Conservation (phyloP, 306 rosid genomes). For the Cucumis cinereus region DNA sequence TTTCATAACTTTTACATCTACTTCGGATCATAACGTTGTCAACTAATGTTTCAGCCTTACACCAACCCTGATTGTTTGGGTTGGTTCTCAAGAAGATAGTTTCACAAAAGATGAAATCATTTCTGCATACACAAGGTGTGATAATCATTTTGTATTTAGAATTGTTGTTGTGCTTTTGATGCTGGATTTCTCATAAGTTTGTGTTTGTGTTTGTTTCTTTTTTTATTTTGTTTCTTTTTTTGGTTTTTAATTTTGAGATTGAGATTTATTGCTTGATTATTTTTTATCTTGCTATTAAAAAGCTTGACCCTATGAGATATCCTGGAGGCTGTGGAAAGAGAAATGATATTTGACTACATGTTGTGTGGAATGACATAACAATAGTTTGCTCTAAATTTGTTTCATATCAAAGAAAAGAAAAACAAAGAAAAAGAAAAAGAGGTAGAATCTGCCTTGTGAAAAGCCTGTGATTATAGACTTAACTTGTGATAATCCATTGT, state of each 20-base stretch:
- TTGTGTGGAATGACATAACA: background rate
- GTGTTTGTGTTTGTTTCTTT: background rate
- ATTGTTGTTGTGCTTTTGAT: background rate
- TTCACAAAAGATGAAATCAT: slow-evolving; percentile 95
- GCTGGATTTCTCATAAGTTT: background rate
- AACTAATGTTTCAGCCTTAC: slow-evolving; percentile 63
- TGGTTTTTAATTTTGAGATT: background rate
- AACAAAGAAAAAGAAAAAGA: no score
- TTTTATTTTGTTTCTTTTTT: no score
- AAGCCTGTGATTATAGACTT: background rate
- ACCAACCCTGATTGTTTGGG: slow-evolving; percentile 86
- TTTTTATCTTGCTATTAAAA: background rate
- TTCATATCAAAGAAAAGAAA: background rate
- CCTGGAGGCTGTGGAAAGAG: background rate
- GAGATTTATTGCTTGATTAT: background rate
- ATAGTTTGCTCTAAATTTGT: background rate
- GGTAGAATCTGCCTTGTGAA: background rate
- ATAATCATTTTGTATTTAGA: background rate
- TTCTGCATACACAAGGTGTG: slow-evolving; percentile 79
- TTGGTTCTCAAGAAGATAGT: slow-evolving; percentile 87
- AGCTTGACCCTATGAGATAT: background rate
- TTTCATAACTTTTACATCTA: slow-evolving; percentile 9
- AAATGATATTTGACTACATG: background rate
- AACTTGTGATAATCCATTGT: background rate
- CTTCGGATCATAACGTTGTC: background rate